phyloP scores from a whole-genome alignment of 2,329 filamentous ascomycete genomes.

The Fusarium phyllophilum region DNA sequence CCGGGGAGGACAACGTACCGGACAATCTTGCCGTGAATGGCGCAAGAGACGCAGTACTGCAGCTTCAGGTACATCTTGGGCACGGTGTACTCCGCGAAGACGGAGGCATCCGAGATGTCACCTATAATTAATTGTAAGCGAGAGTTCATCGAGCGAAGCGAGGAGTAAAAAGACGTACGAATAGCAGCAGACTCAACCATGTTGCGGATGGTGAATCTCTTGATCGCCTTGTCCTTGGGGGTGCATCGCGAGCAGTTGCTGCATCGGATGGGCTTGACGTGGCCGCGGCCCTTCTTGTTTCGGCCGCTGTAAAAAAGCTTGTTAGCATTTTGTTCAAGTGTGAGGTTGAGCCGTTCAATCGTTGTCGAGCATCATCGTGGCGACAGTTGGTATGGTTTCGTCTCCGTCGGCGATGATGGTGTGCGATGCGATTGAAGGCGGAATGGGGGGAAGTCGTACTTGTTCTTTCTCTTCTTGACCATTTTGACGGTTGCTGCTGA shows the following conservation, averaged over 20 bases:
- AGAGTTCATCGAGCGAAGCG: background rate
- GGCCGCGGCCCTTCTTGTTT: constrained; percentile 99
- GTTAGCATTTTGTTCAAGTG: constrained; percentile 30
- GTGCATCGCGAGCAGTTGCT: constrained; percentile 83
- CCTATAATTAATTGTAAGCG: constrained; percentile 63
- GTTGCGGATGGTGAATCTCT: constrained; percentile 99
- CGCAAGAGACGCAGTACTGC: constrained; percentile 99
- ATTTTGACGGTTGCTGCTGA: constrained; percentile 68
- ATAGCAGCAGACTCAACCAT: constrained; percentile 99
- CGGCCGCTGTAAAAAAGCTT: constrained; percentile 73
- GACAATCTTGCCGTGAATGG: constrained; percentile 99
- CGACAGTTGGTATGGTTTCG: constrained; percentile 9
- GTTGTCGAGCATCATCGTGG: constrained; percentile 14
- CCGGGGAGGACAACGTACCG: constrained; percentile 80
- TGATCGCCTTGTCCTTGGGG: constrained; percentile 99
- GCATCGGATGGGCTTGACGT: constrained; percentile 97
- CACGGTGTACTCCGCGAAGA: constrained; percentile 99
- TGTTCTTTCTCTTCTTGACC: constrained; percentile 79
- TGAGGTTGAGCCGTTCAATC: constrained; percentile 11
- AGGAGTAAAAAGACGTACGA: constrained; percentile 72
- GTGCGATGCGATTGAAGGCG: constrained; percentile 31
- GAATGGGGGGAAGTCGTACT: constrained; percentile 57
- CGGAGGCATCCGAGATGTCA: constrained; percentile 99
- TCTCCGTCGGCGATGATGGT: constrained; percentile 34
- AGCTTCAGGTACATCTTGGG: constrained; percentile 99